Base-by-base conservation (phyloP, 441 rosid species). In the Pelargonium fulgidum region DNA sequence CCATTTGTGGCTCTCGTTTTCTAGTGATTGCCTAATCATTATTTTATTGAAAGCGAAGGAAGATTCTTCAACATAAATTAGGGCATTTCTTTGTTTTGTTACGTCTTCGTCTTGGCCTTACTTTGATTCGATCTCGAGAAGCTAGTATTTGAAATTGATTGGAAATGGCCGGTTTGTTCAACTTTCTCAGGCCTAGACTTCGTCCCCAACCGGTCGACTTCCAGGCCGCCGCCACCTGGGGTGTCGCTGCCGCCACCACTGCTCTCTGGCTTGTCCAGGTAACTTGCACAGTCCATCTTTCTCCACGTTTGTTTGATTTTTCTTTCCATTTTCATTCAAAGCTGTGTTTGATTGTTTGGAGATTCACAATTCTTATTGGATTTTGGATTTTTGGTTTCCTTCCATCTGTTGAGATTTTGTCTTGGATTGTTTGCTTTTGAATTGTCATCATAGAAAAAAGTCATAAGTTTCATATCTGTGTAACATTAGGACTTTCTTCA, bases 191-290 rank as follows among this genome's bases (percentile, higher is more conserved):
- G 71, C 89, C 95, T 0, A 83, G 75, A 79, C 36, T 66, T 67
- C 87, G 85, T 24, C 82, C 77, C 14, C 92, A 89, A 68, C 11
- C 86, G 45, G 41, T 66, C 2, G 87, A 93, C 77, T 61, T 89
- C 65, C 91, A 85, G 70, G 85, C 97, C 62, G 93, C 88, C 68
- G 92, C 82, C 69, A 74, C 78, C 29, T 93, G 98, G 98, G 97
- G 97, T 50, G 74, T 89, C 75, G 94, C 89, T 52, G 98, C 94
- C 75, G 75, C 73, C 54, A 69, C 91, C 67, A 76, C 85, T 2
- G 98, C 90, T 62, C 74, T 93, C 72, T 93, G 80, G 80, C 42
- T 93, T 71, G 62, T 87, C 68, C 97, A 93, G 87, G 98, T 89
- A 68, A 56, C 24, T 8, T 56, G 9, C 42, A 39, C 10, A 39